A percentile compares a stretch with the other conserved stretches of the same genome.
Evolutionary conservation across 83 land plant genomes (phyloP).

Genomic region (Picea abies): DNA sequence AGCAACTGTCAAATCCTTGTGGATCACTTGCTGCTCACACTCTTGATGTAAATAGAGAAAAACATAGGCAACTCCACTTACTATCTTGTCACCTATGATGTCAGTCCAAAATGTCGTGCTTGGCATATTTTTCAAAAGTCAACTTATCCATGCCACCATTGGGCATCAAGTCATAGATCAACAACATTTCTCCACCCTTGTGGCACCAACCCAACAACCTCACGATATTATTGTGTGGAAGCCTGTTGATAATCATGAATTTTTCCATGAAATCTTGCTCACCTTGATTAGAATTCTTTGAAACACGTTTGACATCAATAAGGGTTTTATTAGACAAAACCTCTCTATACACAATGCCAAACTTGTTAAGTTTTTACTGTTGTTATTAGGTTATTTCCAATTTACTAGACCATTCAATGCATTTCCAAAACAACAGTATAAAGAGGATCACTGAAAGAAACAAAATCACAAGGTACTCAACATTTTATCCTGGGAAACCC

Average conservation of each 20-base stretch:
- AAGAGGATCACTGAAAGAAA: too few relatives aligned
- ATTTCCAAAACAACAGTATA: too few relatives aligned
- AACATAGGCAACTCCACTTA: slow-evolving; percentile 41
- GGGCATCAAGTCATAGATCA: slow-evolving; percentile 55
- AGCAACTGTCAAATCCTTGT: slow-evolving; percentile 52
- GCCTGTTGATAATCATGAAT: slow-evolving; percentile 31
- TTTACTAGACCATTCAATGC: too few relatives aligned
- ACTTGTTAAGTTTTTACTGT: neutral
- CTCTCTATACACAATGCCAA: slow-evolving; percentile 51
- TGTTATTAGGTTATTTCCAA: too few relatives aligned
- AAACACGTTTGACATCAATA: slow-evolving; percentile 44
- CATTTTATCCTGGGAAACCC: too few relatives aligned
- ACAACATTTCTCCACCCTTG: slow-evolving; percentile 24
- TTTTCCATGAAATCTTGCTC: slow-evolving; percentile 42
- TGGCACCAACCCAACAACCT: slow-evolving; percentile 44
- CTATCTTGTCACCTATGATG: slow-evolving; percentile 23
- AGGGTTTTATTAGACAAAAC: slow-evolving; percentile 15
- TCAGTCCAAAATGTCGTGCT: neutral
- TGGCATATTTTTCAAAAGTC: slow-evolving; percentile 13
- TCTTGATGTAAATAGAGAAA: slow-evolving; percentile 53
- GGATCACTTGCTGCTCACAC: slow-evolving; percentile 43
- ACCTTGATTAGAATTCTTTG: slow-evolving; percentile 36
- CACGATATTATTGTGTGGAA: slow-evolving; percentile 47
- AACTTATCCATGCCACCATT: slow-evolving; percentile 53
- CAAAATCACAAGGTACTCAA: too few relatives aligned